phyloP scores from a whole-genome alignment of 169 alveolate genomes.

The Blepharisma undulans region DNA sequence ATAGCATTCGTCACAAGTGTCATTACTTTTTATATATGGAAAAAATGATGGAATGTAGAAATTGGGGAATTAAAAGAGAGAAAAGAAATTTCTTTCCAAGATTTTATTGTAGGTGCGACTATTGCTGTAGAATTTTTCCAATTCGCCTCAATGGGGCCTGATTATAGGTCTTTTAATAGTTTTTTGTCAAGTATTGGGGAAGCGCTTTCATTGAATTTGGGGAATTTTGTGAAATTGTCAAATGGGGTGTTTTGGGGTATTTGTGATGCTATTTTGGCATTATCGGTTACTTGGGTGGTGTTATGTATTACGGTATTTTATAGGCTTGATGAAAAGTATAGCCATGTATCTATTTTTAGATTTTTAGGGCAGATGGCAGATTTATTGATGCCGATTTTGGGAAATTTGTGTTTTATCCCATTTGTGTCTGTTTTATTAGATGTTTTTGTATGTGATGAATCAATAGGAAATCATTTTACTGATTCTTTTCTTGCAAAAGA shows the following conservation, averaged over 20 bases:
- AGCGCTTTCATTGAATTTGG: not conserved
- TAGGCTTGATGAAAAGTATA: slow-evolving; percentile 7
- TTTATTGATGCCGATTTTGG: slow-evolving; percentile 2
- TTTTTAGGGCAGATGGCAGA: not conserved
- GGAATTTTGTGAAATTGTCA: not conserved
- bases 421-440: not conserved
- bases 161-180: not conserved
- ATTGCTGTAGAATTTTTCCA: not conserved
- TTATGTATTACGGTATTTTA: not conserved
- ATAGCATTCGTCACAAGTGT: not conserved
- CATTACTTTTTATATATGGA: not conserved
- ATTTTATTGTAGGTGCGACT: not conserved
- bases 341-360: not conserved
- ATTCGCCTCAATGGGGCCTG: not conserved
- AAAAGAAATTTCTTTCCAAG: not conserved
- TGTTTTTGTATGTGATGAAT: not conserved
- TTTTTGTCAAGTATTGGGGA: not conserved
- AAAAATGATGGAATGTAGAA: not conserved
- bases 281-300: not conserved
- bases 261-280: not conserved
- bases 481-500: slow-evolving; percentile 18
- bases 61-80: not conserved
- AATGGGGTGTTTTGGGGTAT: slow-evolving; percentile 5
- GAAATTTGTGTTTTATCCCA: slow-evolving; percentile 3
- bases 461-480: slow-evolving; percentile 28